Evolutionary conservation across 2,329 filamentous ascomycete species (phyloP).

Genomic region (Penicillium hesseltinei): DNA sequence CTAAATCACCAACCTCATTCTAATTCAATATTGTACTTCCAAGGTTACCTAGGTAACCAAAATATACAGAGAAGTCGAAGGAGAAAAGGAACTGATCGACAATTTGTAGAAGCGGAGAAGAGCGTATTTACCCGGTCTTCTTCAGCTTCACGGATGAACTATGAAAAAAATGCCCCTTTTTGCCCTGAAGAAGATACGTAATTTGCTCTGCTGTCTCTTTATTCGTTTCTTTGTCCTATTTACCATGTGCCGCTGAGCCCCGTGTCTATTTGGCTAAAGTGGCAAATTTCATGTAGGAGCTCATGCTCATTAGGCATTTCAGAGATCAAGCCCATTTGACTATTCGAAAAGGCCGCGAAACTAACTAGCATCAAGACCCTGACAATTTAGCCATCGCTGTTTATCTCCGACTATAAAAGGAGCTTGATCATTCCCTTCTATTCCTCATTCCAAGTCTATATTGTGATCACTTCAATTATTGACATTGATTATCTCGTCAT

Average conservation of each 20-base stretch:
- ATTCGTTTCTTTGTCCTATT: not conserved
- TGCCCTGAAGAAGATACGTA: constrained; percentile 14
- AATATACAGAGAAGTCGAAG: not conserved
- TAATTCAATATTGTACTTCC: not conserved
- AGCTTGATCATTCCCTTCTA: not conserved
- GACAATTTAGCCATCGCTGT: not conserved
- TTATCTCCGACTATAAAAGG: constrained; percentile 6
- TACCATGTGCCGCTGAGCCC: not conserved
- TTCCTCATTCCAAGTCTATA: not conserved
- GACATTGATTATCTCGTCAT: constrained; percentile 8
- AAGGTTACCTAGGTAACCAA: too few relatives aligned
- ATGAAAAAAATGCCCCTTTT: constrained; percentile 1
- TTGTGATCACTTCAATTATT: not conserved
- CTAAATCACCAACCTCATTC: not conserved
- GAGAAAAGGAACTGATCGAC: not conserved
- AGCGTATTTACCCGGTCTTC: constrained; percentile 6
- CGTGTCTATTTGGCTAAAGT: not conserved
- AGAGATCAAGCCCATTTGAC: not conserved
- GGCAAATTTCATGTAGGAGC: not conserved
- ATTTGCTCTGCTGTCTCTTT: constrained; percentile 5
- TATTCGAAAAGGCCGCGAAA: constrained; percentile 12
- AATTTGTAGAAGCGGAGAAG: not conserved
- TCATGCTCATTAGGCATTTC: not conserved
- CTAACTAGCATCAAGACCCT: not conserved
- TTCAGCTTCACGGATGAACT: constrained; percentile 1